A percentile compares a stretch with the other conserved stretches of the same genome.
These are phyloP conservation scores for Chionographis japonica DNA, from an alignment of 106 monocot genomes.

Conservation along the genomic window DNA sequence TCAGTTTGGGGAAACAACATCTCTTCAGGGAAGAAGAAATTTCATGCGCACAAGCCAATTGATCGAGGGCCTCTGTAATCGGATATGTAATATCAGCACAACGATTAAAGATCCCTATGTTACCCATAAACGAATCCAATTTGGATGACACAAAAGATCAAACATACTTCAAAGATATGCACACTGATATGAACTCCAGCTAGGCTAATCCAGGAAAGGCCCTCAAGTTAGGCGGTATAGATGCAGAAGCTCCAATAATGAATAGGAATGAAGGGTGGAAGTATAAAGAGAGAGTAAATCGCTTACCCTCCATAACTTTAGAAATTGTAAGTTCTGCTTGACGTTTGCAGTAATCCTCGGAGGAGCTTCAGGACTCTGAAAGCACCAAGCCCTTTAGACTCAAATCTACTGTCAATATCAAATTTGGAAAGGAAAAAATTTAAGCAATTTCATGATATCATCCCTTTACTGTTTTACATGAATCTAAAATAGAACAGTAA, in stretches of 20 bases:
- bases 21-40: background rate
- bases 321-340: slow-evolving; percentile 78
- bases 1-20: background rate
- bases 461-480: too few relatives aligned
- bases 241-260: background rate
- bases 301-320: slow-evolving; percentile 70
- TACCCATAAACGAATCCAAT: background rate
- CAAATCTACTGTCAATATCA: background rate
- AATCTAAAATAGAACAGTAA: too few relatives aligned
- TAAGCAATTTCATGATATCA: too few relatives aligned
- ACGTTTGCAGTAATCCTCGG: slow-evolving; percentile 92
- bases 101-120: too few relatives aligned
- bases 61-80: background rate
- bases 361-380: slow-evolving; percentile 54
- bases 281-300: background rate
- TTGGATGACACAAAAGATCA: too few relatives aligned
- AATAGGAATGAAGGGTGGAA: background rate
- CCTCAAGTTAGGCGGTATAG: background rate
- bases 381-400: slow-evolving; percentile 12
- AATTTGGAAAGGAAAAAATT: background rate
- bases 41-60: background rate
- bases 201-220: background rate
- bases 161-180: too few relatives aligned
- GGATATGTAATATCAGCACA: background rate
- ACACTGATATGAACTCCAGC: too few relatives aligned